Evolutionary conservation across 2,329 filamentous ascomycete genomes (phyloP).

Genomic region (Hortaea sp.): DNA sequence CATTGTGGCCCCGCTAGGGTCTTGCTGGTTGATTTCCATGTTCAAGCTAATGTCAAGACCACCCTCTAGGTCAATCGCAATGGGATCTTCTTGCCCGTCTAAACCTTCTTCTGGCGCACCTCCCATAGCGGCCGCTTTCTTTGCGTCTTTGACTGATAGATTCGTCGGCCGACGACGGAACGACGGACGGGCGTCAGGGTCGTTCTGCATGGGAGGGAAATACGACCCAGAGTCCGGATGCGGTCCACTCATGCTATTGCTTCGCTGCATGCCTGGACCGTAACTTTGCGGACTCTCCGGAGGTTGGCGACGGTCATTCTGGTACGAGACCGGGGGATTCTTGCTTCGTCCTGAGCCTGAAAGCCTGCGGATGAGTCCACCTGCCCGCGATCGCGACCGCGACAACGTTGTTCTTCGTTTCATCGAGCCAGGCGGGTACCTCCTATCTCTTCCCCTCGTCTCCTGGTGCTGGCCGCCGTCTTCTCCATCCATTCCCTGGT

Average conservation of each 20-base stretch:
- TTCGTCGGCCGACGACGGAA: conserved; percentile 37
- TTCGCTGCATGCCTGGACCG: conserved; percentile 9
- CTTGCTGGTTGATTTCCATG: conserved; percentile 74
- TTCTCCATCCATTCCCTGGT: conserved; percentile 4
- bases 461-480: not conserved
- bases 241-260: conserved; percentile 14
- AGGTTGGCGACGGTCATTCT: not conserved
- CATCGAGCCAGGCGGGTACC: conserved; percentile 23
- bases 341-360: conserved; percentile 20
- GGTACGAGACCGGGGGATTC: not conserved
- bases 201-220: not conserved
- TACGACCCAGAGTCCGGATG: not conserved
- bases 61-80: conserved; percentile 62
- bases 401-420: conserved; percentile 23
- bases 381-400: conserved; percentile 20
- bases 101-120: conserved; percentile 36
- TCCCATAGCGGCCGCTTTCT: conserved; percentile 23
- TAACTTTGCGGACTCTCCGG: conserved; percentile 12
- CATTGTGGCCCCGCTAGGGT: conserved; percentile 78
- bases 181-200: conserved; percentile 2
- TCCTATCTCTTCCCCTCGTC: conserved; percentile 1
- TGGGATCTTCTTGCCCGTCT: conserved; percentile 45
- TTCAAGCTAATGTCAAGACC: conserved; percentile 83
- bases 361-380: conserved; percentile 33
- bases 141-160: conserved; percentile 30